A percentile compares a stretch with the other conserved stretches of the same genome.
These are phyloP conservation scores for Penicillium ucsense DNA, from an alignment of 495 filamentous ascomycete genomes.

Conservation along the genomic window DNA sequence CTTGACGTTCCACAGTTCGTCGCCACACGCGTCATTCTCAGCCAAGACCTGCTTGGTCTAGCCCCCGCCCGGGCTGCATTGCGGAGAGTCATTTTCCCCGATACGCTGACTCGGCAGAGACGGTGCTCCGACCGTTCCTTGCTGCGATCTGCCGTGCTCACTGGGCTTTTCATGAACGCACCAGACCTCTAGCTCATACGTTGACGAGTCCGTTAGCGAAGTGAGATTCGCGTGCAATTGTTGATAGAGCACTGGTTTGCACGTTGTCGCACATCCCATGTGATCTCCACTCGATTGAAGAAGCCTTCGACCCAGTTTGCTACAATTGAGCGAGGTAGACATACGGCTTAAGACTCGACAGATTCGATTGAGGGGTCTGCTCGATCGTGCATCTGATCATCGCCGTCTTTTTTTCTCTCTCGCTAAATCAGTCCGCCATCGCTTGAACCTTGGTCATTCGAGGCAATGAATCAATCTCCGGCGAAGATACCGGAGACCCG, in stretches of 20 bases:
- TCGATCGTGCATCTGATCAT: too few relatives aligned
- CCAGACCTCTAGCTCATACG: too few relatives aligned
- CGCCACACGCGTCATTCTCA: constrained; percentile 20
- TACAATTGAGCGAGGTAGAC: too few relatives aligned
- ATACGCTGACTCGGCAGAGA: constrained; percentile 3
- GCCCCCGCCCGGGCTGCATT: constrained; percentile 5
- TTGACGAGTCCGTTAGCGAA: too few relatives aligned
- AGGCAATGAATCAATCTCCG: constrained; percentile 5
- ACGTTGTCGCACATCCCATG: too few relatives aligned
- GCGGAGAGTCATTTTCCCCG: constrained; percentile 2
- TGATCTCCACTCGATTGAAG: too few relatives aligned
- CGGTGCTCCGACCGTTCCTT: constrained; percentile 2
- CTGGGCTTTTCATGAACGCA: too few relatives aligned
- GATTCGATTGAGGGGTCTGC: too few relatives aligned
- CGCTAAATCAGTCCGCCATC: constrained; percentile 13
- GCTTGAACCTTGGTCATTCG: constrained; percentile 12
- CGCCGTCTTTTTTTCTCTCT: background rate
- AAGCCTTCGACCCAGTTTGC: too few relatives aligned
- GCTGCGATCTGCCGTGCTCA: constrained; percentile 4
- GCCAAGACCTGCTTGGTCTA: constrained; percentile 2
- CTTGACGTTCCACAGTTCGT: constrained; percentile 12
- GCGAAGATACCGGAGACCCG: constrained; percentile 14
- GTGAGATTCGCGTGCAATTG: too few relatives aligned
- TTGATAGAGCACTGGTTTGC: too few relatives aligned
- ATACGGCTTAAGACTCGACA: too few relatives aligned